These are phyloP conservation scores for Pythium brachiatum DNA, from an alignment of 352 stramenopile genomes.

Conservation along the genomic window DNA sequence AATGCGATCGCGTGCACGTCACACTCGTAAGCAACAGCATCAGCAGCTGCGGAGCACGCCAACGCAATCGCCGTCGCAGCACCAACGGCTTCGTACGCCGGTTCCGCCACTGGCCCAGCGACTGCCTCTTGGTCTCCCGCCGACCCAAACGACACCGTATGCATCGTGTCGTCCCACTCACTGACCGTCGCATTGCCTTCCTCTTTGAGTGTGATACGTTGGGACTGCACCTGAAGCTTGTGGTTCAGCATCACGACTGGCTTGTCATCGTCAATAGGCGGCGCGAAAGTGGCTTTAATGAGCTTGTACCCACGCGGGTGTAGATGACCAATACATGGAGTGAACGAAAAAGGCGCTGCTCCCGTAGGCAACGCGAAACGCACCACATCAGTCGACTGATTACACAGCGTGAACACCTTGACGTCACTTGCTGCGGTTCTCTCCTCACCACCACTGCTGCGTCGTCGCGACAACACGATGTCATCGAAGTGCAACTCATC, in stretches of 20 bases:
- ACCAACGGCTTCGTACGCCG: constrained; percentile 41
- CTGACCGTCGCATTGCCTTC: constrained; percentile 17
- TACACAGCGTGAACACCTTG: constrained; percentile 78
- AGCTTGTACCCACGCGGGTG: constrained; percentile 54
- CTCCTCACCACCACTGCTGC: neutral
- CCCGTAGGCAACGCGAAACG: constrained; percentile 68
- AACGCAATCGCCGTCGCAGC: constrained; percentile 37
- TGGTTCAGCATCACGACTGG: constrained; percentile 38
- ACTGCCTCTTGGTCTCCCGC: constrained; percentile 22
- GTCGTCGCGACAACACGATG: constrained; percentile 40
- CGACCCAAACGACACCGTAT: constrained; percentile 47
- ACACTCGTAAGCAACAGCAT: constrained; percentile 56
- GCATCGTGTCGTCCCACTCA: constrained; percentile 81
- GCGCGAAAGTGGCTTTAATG: constrained; percentile 74
- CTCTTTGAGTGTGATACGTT: constrained; percentile 56
- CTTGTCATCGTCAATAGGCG: constrained; percentile 19
- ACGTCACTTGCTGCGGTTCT: constrained; percentile 27
- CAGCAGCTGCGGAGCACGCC: constrained; percentile 66
- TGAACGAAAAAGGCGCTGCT: constrained; percentile 63
- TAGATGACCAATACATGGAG: constrained; percentile 70
- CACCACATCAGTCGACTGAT: constrained; percentile 53
- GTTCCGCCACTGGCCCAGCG: constrained; percentile 31
- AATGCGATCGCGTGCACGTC: constrained; percentile 65
- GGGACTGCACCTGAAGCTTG: constrained; percentile 38
- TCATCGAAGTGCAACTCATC: constrained; percentile 88